Evolutionary conservation across 2,329 filamentous ascomycete species (phyloP), one percentile per base, ranked within the genome.

Genomic region (Pseudogymnoascus sp.): DNA sequence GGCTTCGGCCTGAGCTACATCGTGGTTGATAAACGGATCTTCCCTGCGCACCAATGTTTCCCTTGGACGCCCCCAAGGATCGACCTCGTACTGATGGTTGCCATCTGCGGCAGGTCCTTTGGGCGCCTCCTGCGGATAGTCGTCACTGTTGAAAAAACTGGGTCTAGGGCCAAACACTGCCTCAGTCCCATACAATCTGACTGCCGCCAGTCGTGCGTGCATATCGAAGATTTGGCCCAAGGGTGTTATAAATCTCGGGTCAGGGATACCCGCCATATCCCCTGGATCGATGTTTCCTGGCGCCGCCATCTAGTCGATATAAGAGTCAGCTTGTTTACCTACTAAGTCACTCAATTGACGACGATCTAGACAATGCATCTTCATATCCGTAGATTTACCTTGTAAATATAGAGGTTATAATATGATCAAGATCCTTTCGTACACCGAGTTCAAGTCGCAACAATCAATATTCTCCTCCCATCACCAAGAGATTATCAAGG

Each of bases 361-460:
- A 2, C n/a, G n/a, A 2, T 10, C 10, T 33, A 15, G 29, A 19
- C 6, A 33, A 13, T 21, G 29, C 50, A 56, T 15, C 29, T 33
- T 31, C 26, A 33, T 56, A 56, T 56, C 29, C 6, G 17, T 56
- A 56, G n/a, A 33, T 29, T 33, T 21, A 35, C 50, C 29, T 56
- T 56, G 50, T 10, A 56, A 56, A 19, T 56, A 17, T 31, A 56
- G 50, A 56, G 50, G n/a, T 56, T 56, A 33, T 56, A 56, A 56
- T 56, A 56, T 33, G 17, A 19, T 53, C 11, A 56, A 19, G 50
- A 11, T 56, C 6, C 17, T 56, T 19, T 56, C 29, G 50, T 35
- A 19, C n/a, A 19, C n/a, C 50, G 19, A 40, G 33, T 40, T 7
- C 59, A 60, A 40, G 19, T 60, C 23, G 35, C 35, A 60, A 42